A percentile compares a stretch with the other conserved stretches of the same genome.
Evolutionary conservation across 164 flowering plant species (phyloP).

Genomic region (Echeveria elegans): DNA sequence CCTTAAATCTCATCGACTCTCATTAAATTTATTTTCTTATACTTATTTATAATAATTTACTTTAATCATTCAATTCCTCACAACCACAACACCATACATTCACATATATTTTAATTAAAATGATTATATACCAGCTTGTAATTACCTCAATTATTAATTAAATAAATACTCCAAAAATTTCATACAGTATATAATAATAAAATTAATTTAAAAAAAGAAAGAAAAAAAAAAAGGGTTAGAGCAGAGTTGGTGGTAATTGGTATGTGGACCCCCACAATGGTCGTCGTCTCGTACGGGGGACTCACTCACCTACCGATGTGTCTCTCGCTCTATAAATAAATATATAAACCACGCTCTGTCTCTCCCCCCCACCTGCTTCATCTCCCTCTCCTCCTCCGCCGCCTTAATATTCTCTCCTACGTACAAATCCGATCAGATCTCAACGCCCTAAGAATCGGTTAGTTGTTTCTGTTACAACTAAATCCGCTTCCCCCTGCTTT

Average conservation of each 20-base stretch:
- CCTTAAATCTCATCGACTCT: too few species aligned
- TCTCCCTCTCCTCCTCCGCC: not conserved
- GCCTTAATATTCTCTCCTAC: not conserved
- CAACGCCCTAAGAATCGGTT: not conserved
- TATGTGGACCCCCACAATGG: slow-evolving; percentile 2
- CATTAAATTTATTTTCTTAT: too few species aligned
- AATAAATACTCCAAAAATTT: too few species aligned
- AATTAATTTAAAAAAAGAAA: not conserved
- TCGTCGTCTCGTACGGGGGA: not conserved
- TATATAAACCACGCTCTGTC: not conserved
- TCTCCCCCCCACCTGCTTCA: not conserved
- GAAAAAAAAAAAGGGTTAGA: not conserved
- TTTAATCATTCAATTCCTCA: too few species aligned
- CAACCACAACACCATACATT: too few species aligned
- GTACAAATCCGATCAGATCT: not conserved
- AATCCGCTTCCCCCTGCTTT: not conserved
- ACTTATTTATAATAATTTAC: too few species aligned
- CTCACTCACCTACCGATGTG: slow-evolving; percentile 1
- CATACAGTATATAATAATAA: too few species aligned
- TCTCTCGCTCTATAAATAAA: not conserved
- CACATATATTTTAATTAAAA: too few species aligned
- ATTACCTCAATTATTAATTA: too few species aligned
- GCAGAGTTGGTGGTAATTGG: not conserved
- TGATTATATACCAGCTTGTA: too few species aligned
- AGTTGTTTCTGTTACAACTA: not conserved